Evolutionary conservation across 2,329 filamentous ascomycete genomes (phyloP).

Genomic region (Onygenales sp.): DNA sequence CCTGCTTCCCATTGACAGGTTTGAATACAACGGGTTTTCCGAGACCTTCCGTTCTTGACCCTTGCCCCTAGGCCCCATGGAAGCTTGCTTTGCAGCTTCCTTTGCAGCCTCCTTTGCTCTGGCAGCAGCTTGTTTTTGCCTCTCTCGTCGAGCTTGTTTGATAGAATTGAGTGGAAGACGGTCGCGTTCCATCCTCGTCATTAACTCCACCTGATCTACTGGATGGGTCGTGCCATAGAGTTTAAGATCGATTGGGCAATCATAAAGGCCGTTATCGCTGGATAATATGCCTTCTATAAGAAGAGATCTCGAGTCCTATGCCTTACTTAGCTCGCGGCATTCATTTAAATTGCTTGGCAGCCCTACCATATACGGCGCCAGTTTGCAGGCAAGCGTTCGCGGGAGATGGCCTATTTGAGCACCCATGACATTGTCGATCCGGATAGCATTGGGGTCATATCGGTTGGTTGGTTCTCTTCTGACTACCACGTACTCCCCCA

Average conservation of each 20-base stretch:
- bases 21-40: constrained; percentile 23
- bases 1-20: constrained; percentile 24
- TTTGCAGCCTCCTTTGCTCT: constrained; percentile 29
- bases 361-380: constrained; percentile 61
- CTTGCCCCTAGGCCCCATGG: constrained; percentile 11
- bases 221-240: constrained; percentile 60
- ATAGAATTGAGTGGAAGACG: constrained; percentile 48
- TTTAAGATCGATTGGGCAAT: constrained; percentile 62
- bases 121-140: constrained; percentile 36
- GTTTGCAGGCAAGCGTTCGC: constrained; percentile 54
- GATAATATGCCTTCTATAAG: constrained; percentile 60
- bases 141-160: constrained; percentile 46
- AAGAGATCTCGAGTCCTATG: constrained; percentile 48
- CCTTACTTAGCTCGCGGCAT: constrained; percentile 11
- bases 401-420: constrained; percentile 73
- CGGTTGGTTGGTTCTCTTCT: constrained; percentile 58
- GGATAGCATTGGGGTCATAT: constrained; percentile 68
- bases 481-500: constrained; percentile 54
- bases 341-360: background rate
- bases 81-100: constrained; percentile 16
- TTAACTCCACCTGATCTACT: constrained; percentile 44
- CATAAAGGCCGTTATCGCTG: constrained; percentile 56
- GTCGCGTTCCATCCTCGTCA: constrained; percentile 53
- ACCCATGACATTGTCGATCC: constrained; percentile 65
- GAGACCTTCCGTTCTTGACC: constrained; percentile 18